A percentile compares a stretch with the other conserved stretches of the same genome.
Evolutionary conservation across 1,284 basidiomycete genomes (phyloP).

Genomic region (Thelephora terrestris): DNA sequence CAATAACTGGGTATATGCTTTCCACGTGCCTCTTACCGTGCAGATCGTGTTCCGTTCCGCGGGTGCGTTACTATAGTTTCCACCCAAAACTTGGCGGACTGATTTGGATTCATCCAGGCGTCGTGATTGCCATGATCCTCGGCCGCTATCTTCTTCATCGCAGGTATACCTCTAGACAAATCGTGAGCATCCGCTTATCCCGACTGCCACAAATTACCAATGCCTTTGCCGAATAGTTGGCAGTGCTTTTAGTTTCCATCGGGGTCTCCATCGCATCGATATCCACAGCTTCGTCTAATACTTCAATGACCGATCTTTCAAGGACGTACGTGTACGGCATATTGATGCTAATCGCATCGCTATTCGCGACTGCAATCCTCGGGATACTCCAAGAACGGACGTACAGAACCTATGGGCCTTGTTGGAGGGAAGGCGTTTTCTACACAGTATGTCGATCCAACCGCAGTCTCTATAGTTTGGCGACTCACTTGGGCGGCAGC

Average conservation of each 20-base stretch:
- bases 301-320: conserved; percentile 18
- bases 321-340: conserved; percentile 59
- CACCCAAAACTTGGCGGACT: conserved; percentile 6
- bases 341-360: conserved; percentile 57
- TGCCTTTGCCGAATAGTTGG: conserved; percentile 29
- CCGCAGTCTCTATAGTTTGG: neutral
- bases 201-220: neutral
- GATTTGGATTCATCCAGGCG: conserved; percentile 27
- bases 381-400: conserved; percentile 79
- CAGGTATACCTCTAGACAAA: conserved; percentile 51
- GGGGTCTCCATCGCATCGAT: conserved; percentile 75
- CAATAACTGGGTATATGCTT: conserved; percentile 83
- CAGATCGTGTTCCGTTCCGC: conserved; percentile 87
- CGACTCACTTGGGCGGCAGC: conserved; percentile 27
- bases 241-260: conserved; percentile 61
- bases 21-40: conserved; percentile 69
- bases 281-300: conserved; percentile 38
- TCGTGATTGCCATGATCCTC: conserved; percentile 61
- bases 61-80: conserved; percentile 34
- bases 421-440: conserved; percentile 84
- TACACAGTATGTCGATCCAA: conserved; percentile 47
- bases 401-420: conserved; percentile 60
- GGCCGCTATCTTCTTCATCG: conserved; percentile 47
- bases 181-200: conserved; percentile 33
- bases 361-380: conserved; percentile 66